phyloP scores from a whole-genome alignment of 1,139 yeast genomes.

The Blastobotrys aristatus region DNA sequence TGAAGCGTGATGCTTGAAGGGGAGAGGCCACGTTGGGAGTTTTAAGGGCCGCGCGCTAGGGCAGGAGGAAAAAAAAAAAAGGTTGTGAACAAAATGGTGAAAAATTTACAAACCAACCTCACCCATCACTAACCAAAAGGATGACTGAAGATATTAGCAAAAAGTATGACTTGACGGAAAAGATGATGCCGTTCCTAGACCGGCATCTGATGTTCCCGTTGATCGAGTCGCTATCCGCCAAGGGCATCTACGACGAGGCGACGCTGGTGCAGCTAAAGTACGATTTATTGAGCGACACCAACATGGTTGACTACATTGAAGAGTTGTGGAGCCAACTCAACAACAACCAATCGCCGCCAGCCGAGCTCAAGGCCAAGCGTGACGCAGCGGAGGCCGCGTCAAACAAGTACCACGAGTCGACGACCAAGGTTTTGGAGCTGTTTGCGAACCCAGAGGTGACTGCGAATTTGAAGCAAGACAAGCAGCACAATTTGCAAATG shows the following conservation, averaged over 20 bases:
- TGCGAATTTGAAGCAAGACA: conserved; percentile 48
- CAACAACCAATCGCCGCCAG: conserved; percentile 39
- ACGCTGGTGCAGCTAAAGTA: conserved; percentile 44
- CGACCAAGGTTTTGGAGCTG: conserved; percentile 44
- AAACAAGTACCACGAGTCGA: conserved; percentile 40
- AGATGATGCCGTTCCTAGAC: conserved; percentile 51
- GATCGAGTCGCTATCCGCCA: conserved; percentile 44
- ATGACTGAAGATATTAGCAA: conserved; percentile 21
- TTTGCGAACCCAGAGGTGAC: conserved; percentile 46
- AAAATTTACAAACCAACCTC: background rate
- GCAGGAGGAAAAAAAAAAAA: background rate
- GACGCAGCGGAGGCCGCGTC: conserved; percentile 39
- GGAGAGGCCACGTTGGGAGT: background rate
- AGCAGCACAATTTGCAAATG: conserved; percentile 45
- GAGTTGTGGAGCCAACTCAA: conserved; percentile 41
- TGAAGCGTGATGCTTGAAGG: too few relatives aligned
- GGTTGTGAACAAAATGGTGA: background rate
- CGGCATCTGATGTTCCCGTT: conserved; percentile 53
- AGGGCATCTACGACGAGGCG: conserved; percentile 42
- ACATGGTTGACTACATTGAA: conserved; percentile 48
- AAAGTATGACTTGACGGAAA: conserved; percentile 47
- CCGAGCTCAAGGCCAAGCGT: conserved; percentile 39
- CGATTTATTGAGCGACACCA: conserved; percentile 50
- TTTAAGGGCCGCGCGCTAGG: background rate
- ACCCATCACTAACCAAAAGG: background rate